These are phyloP conservation scores for Zoysia japonica DNA, from an alignment of 176 grass and related monocot genomes.

Conservation along the genomic window DNA sequence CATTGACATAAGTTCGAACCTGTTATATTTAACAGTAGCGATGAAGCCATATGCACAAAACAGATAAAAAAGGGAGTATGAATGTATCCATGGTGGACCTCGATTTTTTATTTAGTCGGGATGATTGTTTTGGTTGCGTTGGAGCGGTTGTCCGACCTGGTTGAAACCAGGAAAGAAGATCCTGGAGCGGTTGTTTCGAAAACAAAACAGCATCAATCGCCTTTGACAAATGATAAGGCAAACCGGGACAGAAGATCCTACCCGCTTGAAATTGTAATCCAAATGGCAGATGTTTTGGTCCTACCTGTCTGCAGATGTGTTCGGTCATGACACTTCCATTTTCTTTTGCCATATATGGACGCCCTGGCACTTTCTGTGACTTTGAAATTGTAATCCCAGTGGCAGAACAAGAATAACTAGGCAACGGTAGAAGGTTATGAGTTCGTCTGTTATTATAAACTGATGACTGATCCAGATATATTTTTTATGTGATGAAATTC, in stretches of 20 bases:
- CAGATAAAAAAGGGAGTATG: too few relatives aligned
- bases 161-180: too few relatives aligned
- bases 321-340: not conserved
- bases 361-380: not conserved
- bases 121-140: too few relatives aligned
- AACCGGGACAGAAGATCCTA: not conserved
- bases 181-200: not conserved
- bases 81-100: too few relatives aligned
- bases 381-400: not conserved
- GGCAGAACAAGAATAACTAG: not conserved
- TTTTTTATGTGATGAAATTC: conserved; percentile 1
- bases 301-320: not conserved
- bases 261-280: not conserved
- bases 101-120: too few relatives aligned
- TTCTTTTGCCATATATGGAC: not conserved
- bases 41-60: too few relatives aligned
- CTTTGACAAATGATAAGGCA: not conserved
- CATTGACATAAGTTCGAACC: too few relatives aligned
- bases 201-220: not conserved
- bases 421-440: not conserved
- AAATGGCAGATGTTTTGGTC: not conserved
- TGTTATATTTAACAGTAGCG: too few relatives aligned
- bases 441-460: not conserved
- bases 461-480: conserved; percentile 1
- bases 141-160: too few relatives aligned